Percentiles rank a stretch among this genome's conserved stretches.
Evolutionary conservation across 352 stramenopile genomes (phyloP).

Genomic region (Pythium guiyangense): DNA sequence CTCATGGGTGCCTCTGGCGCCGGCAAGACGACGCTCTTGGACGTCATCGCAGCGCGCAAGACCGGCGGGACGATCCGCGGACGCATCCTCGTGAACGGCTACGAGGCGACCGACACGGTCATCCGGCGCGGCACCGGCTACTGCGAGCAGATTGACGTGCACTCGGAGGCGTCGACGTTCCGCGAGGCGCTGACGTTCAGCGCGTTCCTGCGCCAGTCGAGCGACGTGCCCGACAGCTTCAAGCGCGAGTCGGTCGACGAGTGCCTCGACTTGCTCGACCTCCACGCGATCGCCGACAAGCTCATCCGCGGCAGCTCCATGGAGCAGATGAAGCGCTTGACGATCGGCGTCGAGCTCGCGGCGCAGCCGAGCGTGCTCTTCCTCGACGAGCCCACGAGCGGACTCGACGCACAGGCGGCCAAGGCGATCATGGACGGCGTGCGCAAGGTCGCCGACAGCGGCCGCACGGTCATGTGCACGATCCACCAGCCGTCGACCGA

Average conservation of each 20-base stretch:
- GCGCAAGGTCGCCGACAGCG: too few species aligned
- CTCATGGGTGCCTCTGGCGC: constrained; percentile 28
- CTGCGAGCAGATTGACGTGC: constrained; percentile 85
- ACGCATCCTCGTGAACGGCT: constrained; percentile 27
- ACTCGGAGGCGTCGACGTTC: constrained; percentile 86
- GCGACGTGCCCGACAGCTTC: constrained; percentile 3
- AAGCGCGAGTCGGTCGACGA: constrained; percentile 20
- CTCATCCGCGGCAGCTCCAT: constrained; percentile 18
- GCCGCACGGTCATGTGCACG: too few species aligned
- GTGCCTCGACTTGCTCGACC: constrained; percentile 18
- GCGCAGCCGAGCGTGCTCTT: constrained; percentile 83
- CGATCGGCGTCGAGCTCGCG: constrained; percentile 58
- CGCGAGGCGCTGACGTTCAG: too few species aligned
- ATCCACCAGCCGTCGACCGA: too few species aligned
- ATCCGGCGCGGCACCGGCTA: constrained; percentile 23
- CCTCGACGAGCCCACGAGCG: constrained; percentile 74
- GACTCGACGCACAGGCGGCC: constrained; percentile 42
- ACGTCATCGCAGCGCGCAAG: constrained; percentile 89
- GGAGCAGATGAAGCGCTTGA: constrained; percentile 46
- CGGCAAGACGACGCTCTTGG: constrained; percentile 36
- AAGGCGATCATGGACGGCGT: too few species aligned
- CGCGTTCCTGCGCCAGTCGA: too few species aligned
- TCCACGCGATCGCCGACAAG: constrained; percentile 12
- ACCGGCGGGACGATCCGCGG: constrained; percentile 52
- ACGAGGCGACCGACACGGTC: constrained; percentile 11